Conservation (phyloP, 768 basidiomycete species). For the Xerocomellus intermedius region DNA sequence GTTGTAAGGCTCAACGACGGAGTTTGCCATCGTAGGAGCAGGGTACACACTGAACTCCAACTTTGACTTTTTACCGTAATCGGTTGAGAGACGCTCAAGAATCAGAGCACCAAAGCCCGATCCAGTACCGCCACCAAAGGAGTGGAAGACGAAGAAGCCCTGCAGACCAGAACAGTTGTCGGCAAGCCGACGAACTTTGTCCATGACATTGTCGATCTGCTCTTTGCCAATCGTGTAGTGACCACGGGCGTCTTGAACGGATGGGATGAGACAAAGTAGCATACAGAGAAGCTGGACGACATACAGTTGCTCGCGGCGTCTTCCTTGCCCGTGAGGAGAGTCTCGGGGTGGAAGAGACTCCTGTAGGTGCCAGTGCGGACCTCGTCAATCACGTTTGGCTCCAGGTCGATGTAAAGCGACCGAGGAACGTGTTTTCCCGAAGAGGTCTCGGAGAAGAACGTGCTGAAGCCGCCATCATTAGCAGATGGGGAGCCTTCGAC, state of each 20-base stretch:
- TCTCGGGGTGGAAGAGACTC: conserved; percentile 98
- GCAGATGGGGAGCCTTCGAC: conserved; percentile 71
- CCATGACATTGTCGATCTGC: conserved; percentile 93
- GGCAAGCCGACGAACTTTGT: conserved; percentile 90
- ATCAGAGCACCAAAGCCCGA: conserved; percentile 97
- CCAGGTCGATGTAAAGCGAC: conserved; percentile 95
- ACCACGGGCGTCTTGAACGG: conserved; percentile 80
- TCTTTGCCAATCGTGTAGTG: conserved; percentile 99
- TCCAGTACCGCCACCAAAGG: conserved; percentile 98
- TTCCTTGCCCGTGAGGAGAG: conserved; percentile 97
- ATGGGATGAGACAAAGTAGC: conserved; percentile 3
- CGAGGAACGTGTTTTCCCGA: conserved; percentile 97
- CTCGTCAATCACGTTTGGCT: conserved; percentile 97
- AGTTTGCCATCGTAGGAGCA: conserved; percentile 88
- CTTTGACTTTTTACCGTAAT: conserved; percentile 99
- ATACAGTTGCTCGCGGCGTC: conserved; percentile 99
- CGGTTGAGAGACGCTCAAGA: conserved; percentile 91
- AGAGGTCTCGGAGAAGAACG: conserved; percentile 98
- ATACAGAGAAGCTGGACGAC: conserved; percentile 14
- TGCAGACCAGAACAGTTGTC: conserved; percentile 97
- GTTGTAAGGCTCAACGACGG: conserved; percentile 99
- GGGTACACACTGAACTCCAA: conserved; percentile 98
- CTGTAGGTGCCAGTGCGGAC: conserved; percentile 95
- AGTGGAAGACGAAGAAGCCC: conserved; percentile 99
- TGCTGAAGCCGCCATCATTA: conserved; percentile 92